Evolutionary conservation across 257 asterid species (phyloP), one percentile per base, ranked within the genome.

Genomic region (Knoxia roxburghii): DNA sequence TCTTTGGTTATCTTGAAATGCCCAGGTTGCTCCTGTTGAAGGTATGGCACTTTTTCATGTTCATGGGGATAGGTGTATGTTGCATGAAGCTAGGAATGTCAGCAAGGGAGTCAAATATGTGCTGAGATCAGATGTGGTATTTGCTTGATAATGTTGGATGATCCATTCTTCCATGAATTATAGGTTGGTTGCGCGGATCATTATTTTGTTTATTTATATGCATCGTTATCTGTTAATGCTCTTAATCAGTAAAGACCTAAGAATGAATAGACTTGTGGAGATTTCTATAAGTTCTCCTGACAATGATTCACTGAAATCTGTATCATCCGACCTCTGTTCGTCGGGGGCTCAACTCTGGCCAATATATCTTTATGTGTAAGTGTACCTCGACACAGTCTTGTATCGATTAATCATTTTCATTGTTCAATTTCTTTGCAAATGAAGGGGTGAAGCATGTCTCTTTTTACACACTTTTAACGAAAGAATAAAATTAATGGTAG

Each of bases 21-120:
- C 67, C 63, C 65, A 93, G 97, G 97, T 93, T 61, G 78, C 95
- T 70, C 97, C 97, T 5, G 70, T 83, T 27, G 93, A 84, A 87
- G 97, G 97, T 37, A 86, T 85, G 99, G 96, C 97, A 64, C 84
- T 90, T 43, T 79, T 90, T 72, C 97, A 90, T 80, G 78, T 94
- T 72, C 99, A 87, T 68, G 99, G 99, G n/a, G 86, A 83, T 45
- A 90, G 83, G 76, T 88, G 97, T 79, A 85, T 87, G 96, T 74
- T 94, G 76, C 99, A 94, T 61, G 95, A 85, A 79, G 97, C 96
- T 50, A 86, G 95, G 55, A 85, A 72, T 39, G 97, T 94, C 53
- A 78, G 65, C 27, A 88, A 88, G 73, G 99, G 97, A 29, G 73
- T 89, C 76, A 94, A 94, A 80, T 94, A 94, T 70, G 75, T 94